These are phyloP conservation scores for Magnusiomyces starmeri DNA, from an alignment of 1,139 yeast species.

Conservation along the genomic window DNA sequence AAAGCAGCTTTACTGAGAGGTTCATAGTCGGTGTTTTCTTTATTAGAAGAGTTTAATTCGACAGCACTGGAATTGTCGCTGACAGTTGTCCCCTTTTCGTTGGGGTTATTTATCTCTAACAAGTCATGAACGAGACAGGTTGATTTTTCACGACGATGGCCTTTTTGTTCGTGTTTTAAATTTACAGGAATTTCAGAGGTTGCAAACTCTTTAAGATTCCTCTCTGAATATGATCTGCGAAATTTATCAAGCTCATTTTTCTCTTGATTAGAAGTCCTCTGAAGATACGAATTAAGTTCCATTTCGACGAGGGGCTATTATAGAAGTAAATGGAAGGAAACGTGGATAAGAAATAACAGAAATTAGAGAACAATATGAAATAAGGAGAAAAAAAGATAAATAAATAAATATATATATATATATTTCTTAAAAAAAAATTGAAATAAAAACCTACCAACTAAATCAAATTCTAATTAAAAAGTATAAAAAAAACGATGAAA, in stretches of 20 bases:
- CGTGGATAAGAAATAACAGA: no score
- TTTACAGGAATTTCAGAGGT: not conserved
- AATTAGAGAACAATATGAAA: no score
- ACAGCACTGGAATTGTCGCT: not conserved
- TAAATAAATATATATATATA: no score
- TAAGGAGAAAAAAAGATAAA: no score
- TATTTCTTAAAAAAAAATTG: no score
- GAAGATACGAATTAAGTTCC: no score
- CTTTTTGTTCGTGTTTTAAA: not conserved
- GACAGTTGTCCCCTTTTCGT: not conserved
- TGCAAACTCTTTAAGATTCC: not conserved
- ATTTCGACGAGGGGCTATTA: no score
- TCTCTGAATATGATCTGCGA: not conserved
- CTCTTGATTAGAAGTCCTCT: no score
- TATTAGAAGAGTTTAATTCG: not conserved
- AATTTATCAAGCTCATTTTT: not conserved
- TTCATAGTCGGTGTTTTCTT: not conserved
- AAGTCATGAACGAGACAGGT: conserved; percentile 6
- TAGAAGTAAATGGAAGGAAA: no score
- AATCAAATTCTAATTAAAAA: no score
- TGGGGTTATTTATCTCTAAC: conserved; percentile 1
- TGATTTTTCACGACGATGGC: conserved; percentile 1
- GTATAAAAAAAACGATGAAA: no score
- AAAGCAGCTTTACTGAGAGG: conserved; percentile 35
- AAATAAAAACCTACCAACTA: no score